Evolutionary conservation across 768 basidiomycete species (phyloP).

Genomic region (Sarcodon aspratus): DNA sequence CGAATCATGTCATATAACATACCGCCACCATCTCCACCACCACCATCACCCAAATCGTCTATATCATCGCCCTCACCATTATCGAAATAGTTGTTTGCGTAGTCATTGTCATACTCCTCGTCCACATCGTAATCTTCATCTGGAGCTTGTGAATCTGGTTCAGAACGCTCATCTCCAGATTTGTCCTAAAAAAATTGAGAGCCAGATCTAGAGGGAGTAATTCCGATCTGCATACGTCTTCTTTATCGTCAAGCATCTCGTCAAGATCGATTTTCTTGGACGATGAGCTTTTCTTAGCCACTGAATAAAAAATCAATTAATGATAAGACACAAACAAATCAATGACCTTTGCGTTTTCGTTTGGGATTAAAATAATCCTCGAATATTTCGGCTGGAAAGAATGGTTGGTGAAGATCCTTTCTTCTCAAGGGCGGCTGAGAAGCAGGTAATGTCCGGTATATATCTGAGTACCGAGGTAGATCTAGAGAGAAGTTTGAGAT

Average conservation of each 20-base stretch:
- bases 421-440: slow-evolving; percentile 59
- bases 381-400: slow-evolving; percentile 70
- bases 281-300: slow-evolving; percentile 17
- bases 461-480: slow-evolving; percentile 74
- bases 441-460: slow-evolving; percentile 53
- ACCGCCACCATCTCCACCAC: slow-evolving; percentile 50
- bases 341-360: slow-evolving; percentile 44
- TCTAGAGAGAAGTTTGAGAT: slow-evolving; percentile 27
- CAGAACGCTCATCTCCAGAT: slow-evolving; percentile 58
- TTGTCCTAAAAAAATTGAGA: slow-evolving; percentile 37
- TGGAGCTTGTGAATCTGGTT: slow-evolving; percentile 50
- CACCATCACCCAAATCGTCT: slow-evolving; percentile 68
- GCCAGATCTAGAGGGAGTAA: neutral
- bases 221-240: slow-evolving; percentile 30
- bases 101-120: slow-evolving; percentile 88
- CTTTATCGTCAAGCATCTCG: slow-evolving; percentile 53
- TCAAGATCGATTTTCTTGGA: slow-evolving; percentile 49
- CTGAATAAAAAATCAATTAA: slow-evolving; percentile 3
- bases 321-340: slow-evolving; percentile 1
- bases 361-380: slow-evolving; percentile 73
- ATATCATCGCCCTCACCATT: slow-evolving; percentile 77
- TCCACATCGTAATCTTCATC: slow-evolving; percentile 79
- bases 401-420: slow-evolving; percentile 59
- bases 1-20: slow-evolving; percentile 1
- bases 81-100: slow-evolving; percentile 86